Evolutionary conservation across 106 monocot genomes (phyloP).

Genomic region (Dactylorhiza incarnata): DNA sequence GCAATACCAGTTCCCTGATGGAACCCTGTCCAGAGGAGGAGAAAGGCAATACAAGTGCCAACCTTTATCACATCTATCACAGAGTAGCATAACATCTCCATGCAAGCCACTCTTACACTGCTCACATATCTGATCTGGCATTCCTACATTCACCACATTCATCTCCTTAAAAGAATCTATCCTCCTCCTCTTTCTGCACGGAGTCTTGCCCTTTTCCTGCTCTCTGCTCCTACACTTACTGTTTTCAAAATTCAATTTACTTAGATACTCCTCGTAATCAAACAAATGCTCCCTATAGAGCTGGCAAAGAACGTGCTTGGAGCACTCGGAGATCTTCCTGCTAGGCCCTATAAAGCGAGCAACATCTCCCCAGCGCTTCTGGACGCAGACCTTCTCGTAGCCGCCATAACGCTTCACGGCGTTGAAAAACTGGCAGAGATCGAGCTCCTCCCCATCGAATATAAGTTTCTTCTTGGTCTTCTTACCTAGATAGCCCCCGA

Average conservation of each 20-base stretch:
- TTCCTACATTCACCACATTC: conserved; percentile 13
- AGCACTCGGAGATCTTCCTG: conserved; percentile 42
- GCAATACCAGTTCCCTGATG: conserved; percentile 79
- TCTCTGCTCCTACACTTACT: conserved; percentile 24
- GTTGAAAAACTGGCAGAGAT: conserved; percentile 60
- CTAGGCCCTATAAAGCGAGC: conserved; percentile 23
- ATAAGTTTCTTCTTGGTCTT: conserved; percentile 24
- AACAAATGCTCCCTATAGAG: conserved; percentile 55
- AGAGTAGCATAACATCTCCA: conserved; percentile 73
- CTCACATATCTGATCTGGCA: conserved; percentile 69
- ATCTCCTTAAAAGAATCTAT: conserved; percentile 9
- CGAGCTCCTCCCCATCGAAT: conserved; percentile 47
- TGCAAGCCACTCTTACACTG: conserved; percentile 84
- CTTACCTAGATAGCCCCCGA: conserved; percentile 22
- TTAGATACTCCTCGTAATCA: conserved; percentile 63
- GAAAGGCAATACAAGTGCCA: conserved; percentile 74
- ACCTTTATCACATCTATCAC: conserved; percentile 80
- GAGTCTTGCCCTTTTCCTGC: conserved; percentile 11
- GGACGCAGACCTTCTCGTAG: conserved; percentile 41
- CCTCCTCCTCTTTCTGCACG: conserved; percentile 25
- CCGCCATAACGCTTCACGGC: conserved; percentile 64
- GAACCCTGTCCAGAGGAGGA: conserved; percentile 48
- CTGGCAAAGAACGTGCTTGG: conserved; percentile 69
- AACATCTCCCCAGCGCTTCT: conserved; percentile 65
- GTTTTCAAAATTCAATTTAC: conserved; percentile 3